Evolutionary conservation across 805 yeast species (phyloP), one percentile per base, ranked within the genome.

Genomic region (Wickerhamiella slavikovae): DNA sequence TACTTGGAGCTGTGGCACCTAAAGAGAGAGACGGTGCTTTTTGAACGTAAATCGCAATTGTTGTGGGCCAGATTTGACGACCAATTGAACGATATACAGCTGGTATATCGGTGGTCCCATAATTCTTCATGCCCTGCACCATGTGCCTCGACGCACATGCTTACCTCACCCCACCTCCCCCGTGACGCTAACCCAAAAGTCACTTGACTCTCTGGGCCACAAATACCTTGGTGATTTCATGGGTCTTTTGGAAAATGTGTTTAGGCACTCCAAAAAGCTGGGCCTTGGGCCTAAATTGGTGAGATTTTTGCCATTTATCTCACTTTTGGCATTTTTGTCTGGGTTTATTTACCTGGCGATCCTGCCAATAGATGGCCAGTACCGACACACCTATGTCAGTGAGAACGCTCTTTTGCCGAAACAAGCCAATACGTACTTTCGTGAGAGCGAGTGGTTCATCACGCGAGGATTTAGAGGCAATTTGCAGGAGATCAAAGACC

Each of bases 401-500:
- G 99, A 89, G 47, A 89, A 89, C 52, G 99, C 99, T 19, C 58
- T 89, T 48, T 71, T 89, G 78, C 95, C 99, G 5, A 83, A 92
- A 1, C 96, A 89, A 49, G 96, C 89, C 2, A 72, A 73, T 41
- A 71, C 91, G 15, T 82, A 80, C 47, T 89, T 78, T 49, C 62
- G 95, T 32, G 96, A 85, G 45, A 68, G 80, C 24, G 96, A 89
- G 48, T 89, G 96, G 95, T 79, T 83, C 43, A 58, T 76, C 32
- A 66, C 80, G 19, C 59, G 96, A 34, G 98, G 94, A 0, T 80
- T 72, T 45, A 62, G 93, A 35, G 64, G 62, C 25, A 76, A 71
- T 51, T 41, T 67, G 47, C 52, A 59, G 38, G 37, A 35, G 20
- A 45, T 64, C 22, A 39, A 43, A 3, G 39, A 44, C 12, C 37